Evolutionary conservation across 1,139 yeast species (phyloP).

Genomic region (Petasospora rhodanensis): DNA sequence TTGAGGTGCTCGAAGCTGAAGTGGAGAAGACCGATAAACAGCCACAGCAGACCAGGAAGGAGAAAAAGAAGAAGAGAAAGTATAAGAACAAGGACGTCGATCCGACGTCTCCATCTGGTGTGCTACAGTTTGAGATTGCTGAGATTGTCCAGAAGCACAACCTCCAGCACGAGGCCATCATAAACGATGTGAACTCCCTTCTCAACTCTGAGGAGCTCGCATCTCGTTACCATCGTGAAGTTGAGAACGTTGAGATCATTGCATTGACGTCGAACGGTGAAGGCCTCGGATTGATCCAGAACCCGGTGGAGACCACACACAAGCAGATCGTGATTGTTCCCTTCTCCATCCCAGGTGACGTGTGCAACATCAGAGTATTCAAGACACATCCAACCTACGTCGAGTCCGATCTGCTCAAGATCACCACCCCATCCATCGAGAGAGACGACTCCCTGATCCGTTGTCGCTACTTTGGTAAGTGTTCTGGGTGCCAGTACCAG

Average conservation of each 20-base stretch:
- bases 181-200: constrained; percentile 61
- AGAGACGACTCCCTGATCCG: constrained; percentile 52
- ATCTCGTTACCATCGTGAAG: constrained; percentile 52
- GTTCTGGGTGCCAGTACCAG: constrained; percentile 94
- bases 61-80: constrained; percentile 36
- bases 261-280: constrained; percentile 75
- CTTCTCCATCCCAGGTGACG: constrained; percentile 84
- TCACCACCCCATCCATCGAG: constrained; percentile 39
- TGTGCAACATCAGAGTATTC: constrained; percentile 63
- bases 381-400: constrained; percentile 74
- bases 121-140: constrained; percentile 68
- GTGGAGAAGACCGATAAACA: too few relatives aligned
- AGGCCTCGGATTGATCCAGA: constrained; percentile 59
- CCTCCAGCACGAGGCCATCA: constrained; percentile 43
- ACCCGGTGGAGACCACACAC: constrained; percentile 44
- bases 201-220: constrained; percentile 54
- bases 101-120: constrained; percentile 78
- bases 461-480: constrained; percentile 76
- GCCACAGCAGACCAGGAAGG: not conserved
- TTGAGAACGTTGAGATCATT: constrained; percentile 52
- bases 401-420: constrained; percentile 66
- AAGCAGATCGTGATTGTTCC: constrained; percentile 64
- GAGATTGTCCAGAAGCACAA: constrained; percentile 44
- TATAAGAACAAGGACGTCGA: constrained; percentile 63
- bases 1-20: too few relatives aligned